Evolutionary conservation across 371 early-diverging fungal genomes (phyloP).

Genomic region (Circinella umbellata): DNA sequence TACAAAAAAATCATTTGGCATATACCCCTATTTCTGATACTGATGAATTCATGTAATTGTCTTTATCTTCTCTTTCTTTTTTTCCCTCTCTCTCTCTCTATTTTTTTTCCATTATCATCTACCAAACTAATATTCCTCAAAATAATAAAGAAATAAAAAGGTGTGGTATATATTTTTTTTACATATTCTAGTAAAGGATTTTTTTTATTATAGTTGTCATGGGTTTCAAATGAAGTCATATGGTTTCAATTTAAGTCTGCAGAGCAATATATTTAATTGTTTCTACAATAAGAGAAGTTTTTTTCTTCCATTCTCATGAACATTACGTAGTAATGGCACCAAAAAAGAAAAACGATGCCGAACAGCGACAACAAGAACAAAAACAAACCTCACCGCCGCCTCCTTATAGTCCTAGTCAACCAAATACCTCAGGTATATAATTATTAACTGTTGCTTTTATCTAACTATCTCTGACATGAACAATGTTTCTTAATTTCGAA

Average conservation of each 20-base stretch:
- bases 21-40: slow-evolving; percentile 29
- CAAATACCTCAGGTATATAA: not conserved
- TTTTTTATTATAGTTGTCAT: not conserved
- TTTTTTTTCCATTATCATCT: not conserved
- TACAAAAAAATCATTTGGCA: slow-evolving; percentile 22
- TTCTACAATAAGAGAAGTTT: not conserved
- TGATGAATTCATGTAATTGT: slow-evolving; percentile 35
- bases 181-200: not conserved
- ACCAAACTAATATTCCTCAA: not conserved
- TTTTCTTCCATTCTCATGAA: no score
- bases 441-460: not conserved
- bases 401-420: not conserved
- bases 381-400: not conserved
- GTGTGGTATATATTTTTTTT: no score
- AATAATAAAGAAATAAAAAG: not conserved
- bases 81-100: not conserved
- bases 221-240: not conserved
- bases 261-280: not conserved
- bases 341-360: not conserved
- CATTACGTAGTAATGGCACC: not conserved
- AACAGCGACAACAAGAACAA: not conserved
- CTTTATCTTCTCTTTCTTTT: not conserved
- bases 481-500: not conserved
- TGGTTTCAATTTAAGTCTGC: not conserved
- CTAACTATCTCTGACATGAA: not conserved